Conservation (phyloP, 169 alveolate species). For the Cryptosporidium felis region DNA sequence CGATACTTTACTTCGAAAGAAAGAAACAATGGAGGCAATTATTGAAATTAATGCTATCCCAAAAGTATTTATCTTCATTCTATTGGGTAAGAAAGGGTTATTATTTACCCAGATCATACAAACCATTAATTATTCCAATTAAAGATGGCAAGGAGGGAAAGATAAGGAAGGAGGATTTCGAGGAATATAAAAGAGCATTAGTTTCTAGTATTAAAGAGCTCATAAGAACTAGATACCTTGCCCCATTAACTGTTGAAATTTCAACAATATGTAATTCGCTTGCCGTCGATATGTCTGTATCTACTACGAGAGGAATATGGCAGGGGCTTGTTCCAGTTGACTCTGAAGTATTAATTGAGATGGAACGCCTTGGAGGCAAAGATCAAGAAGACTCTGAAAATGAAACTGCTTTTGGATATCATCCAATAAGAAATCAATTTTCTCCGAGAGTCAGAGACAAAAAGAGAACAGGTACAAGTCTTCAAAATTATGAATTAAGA, state of each 20-base stretch:
- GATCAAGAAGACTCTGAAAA: background rate
- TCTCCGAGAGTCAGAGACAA: conserved; percentile 5
- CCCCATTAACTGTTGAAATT: conserved; percentile 36
- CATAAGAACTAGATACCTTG: conserved; percentile 30
- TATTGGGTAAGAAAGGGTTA: conserved; percentile 60
- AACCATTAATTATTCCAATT: background rate
- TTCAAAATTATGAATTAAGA: background rate
- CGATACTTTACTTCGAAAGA: conserved; percentile 44
- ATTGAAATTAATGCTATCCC: conserved; percentile 2
- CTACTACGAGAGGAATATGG: conserved; percentile 67
- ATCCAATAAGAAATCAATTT: conserved; percentile 48
- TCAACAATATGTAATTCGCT: conserved; percentile 5
- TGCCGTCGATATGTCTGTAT: conserved; percentile 48
- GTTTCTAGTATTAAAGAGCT: conserved; percentile 1
- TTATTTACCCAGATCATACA: conserved; percentile 25
- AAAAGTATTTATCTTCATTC: conserved; percentile 15
- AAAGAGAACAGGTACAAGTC: background rate
- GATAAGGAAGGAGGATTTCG: background rate
- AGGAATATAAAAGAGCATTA: background rate
- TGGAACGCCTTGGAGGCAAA: conserved; percentile 5
- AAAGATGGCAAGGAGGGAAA: conserved; percentile 17
- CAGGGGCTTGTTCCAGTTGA: conserved; percentile 58
- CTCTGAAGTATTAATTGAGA: conserved; percentile 40
- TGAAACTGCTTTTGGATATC: conserved; percentile 33
- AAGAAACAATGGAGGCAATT: conserved; percentile 69